Evolutionary conservation across 768 basidiomycete species (phyloP), one percentile per base, ranked within the genome.

Genomic region (Tylopilus sp.): DNA sequence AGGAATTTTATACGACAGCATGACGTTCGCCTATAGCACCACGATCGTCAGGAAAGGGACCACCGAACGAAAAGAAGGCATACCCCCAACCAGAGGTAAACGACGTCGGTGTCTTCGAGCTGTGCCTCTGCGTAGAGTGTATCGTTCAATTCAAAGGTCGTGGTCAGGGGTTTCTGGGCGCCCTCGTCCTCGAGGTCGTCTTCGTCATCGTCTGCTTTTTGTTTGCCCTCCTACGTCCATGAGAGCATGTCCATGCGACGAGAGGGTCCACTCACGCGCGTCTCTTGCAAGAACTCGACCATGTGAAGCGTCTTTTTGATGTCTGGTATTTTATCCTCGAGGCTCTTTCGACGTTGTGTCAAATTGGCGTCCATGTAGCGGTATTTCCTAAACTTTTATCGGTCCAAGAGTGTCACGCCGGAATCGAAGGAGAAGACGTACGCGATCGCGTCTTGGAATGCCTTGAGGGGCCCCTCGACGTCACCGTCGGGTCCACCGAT

Each of bases 241-340:
- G 13, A 50, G 16, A 17, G 0, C 29, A 16, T 25, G 37, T 37
- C 31, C 3, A 40, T 29, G 16, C 3, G 4, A 13, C 31, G 5
- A 50, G 17, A 30, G 3, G 16, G 12, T 25, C 46, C 47, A 71
- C 84, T 62, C 63, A 90, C 89, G 59, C 86, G 77, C 63, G 84
- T 74, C 54, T 86, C 83, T 58, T 85, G 82, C 24, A 97, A 68
- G 66, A 81, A 90, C 63, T 88, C 83, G 21, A 98, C 92, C 83
- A 98, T 96, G 56, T 78, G 78, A 38, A 99, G 72, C 3, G 95
- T 98, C 75, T 94, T 93, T 63, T 82, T 82, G 64, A 98, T 92
- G 69, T 99, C 97, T 0, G 96, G 95, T 33, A 98, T 94, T 78
- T 99, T 98, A 56, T 92, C 89, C 61, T 94, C 88, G 6, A 98